phyloP scores from a whole-genome alignment of 2,329 filamentous ascomycete genomes.

The Aureobasidium sp. region DNA sequence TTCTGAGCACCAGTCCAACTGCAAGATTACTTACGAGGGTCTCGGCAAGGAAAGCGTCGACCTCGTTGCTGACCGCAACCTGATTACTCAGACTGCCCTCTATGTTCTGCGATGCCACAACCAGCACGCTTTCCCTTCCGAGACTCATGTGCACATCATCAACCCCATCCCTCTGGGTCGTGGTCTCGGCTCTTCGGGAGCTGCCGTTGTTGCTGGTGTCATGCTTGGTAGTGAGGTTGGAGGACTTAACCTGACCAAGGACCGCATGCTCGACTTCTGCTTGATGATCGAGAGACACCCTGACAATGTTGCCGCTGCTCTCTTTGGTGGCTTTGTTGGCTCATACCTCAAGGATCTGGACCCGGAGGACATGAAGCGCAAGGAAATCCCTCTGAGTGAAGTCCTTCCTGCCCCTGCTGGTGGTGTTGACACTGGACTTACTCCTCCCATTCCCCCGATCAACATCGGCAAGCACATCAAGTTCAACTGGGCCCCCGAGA shows the following conservation, averaged over 20 bases:
- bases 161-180: slow-evolving; percentile 92
- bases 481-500: slow-evolving; percentile 87
- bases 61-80: slow-evolving; percentile 76
- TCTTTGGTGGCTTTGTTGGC: slow-evolving; percentile 94
- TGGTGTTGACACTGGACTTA: slow-evolving; percentile 80
- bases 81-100: slow-evolving; percentile 87
- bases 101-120: slow-evolving; percentile 92
- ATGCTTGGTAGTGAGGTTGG: slow-evolving; percentile 85
- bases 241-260: slow-evolving; percentile 66
- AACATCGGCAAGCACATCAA: slow-evolving; percentile 96
- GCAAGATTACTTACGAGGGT: slow-evolving; percentile 84
- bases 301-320: slow-evolving; percentile 88
- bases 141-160: slow-evolving; percentile 88
- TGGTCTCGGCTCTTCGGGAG: slow-evolving; percentile 89
- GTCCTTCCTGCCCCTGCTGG: slow-evolving; percentile 86
- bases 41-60: slow-evolving; percentile 71
- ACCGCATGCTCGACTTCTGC: slow-evolving; percentile 87
- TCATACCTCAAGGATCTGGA: slow-evolving; percentile 91
- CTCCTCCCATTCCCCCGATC: slow-evolving; percentile 78
- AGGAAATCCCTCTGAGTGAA: slow-evolving; percentile 90
- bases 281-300: slow-evolving; percentile 94
- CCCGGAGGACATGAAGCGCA: slow-evolving; percentile 80
- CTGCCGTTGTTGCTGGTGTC: slow-evolving; percentile 93
- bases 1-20: slow-evolving; percentile 63
- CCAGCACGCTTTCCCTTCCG: slow-evolving; percentile 72